Evolutionary conservation across 2,329 filamentous ascomycete genomes (phyloP), one percentile per base, ranked within the genome.

Genomic region (Chaetothyriales sp.): DNA sequence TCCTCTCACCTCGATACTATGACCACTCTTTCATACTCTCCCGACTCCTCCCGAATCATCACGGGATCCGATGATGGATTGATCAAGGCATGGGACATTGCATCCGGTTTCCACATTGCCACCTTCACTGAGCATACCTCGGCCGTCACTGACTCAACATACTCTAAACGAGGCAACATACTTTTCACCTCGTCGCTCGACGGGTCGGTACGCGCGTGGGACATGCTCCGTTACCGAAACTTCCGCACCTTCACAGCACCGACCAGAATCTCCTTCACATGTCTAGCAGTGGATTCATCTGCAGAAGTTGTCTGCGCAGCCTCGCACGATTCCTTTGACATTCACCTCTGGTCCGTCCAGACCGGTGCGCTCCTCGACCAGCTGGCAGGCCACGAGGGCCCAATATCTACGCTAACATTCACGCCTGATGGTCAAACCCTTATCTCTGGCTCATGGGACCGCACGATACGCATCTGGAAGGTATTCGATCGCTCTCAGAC

Each of bases 341-440:
- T 98, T 48, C 89, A 98, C 68, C 85, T 98, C 55, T 98, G 92
- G 92, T 95, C 87, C 4, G 93, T 98, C 3, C 92, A 98, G 64
- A 98, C 90, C 0, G 92, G 92, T 2, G 92, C 98, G 66, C 74
- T 98, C 18, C 79, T 98, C 5, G 92, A 98, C 64, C 84, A 84
- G 58, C 73, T 98, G 20, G 78, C 89, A 5, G 93, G 92, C 1
- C 92, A 98, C 60, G 90, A 98, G 69, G 92, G 90, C 0, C 92
- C 92, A 0, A 84, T 98, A 1, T 92, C 88, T 4, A 82, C 86
- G 1, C 71, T 98, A 22, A 80, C 87, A 2, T 98, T 98, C 63
- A 81, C 90, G 1, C 86, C 89, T 0, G 87, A 94, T 62, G 90
- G 89, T 28, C 78, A 81, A 53, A 79, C 83, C 28, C 73, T 98